A percentile compares a stretch with the other conserved stretches of the same genome.
Conservation (phyloP, 2,329 filamentous ascomycete species). For the Fusarium udum region DNA sequence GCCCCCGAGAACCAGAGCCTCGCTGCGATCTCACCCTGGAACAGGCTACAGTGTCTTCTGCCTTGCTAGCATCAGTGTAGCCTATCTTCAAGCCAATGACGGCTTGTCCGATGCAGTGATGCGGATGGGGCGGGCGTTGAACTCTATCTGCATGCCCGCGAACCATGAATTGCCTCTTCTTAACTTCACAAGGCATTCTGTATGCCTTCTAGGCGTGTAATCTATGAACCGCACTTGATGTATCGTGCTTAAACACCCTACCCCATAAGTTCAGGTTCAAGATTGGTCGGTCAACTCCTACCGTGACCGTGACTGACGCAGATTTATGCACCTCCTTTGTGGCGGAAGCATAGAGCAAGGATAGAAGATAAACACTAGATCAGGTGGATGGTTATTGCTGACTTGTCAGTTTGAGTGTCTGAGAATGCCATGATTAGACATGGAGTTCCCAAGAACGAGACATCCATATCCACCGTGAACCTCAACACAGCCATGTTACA, state of each 20-base stretch:
- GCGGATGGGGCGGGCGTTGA: not conserved
- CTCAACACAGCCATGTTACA: slow-evolving; percentile 11
- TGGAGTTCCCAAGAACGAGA: slow-evolving; percentile 6
- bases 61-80: slow-evolving; percentile 36
- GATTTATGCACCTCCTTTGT: slow-evolving; percentile 11
- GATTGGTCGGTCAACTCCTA: slow-evolving; percentile 2
- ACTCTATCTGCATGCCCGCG: not conserved
- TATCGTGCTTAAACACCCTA: slow-evolving; percentile 6
- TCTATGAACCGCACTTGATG: not conserved
- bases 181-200: slow-evolving; percentile 15
- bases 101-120: slow-evolving; percentile 13
- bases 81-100: slow-evolving; percentile 37
- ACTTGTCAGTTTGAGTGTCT: slow-evolving; percentile 4
- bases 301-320: slow-evolving; percentile 3
- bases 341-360: slow-evolving; percentile 6
- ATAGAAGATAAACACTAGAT: not conserved
- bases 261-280: not conserved
- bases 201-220: not conserved
- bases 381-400: not conserved
- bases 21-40: slow-evolving; percentile 32
- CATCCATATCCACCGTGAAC: slow-evolving; percentile 17
- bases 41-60: slow-evolving; percentile 41
- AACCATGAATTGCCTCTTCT: slow-evolving; percentile 3
- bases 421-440: slow-evolving; percentile 12
- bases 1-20: slow-evolving; percentile 30